Conservation (phyloP, 2,329 filamentous ascomycete species). For the Penicillium sp. region DNA sequence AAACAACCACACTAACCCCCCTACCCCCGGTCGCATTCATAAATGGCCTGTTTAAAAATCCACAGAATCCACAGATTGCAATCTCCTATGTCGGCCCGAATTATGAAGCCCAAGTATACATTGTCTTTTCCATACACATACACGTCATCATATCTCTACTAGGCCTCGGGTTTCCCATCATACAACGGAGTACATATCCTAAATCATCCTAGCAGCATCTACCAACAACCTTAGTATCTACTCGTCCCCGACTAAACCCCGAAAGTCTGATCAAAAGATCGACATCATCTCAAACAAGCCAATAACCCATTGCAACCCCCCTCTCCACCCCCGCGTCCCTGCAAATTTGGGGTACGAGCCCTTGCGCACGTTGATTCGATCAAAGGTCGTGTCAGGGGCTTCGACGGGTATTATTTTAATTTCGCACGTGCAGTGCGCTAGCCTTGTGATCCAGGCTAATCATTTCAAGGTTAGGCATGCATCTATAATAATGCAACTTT, state of each 20-base stretch:
- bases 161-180: neutral
- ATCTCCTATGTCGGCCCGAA: neutral
- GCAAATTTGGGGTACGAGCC: constrained; percentile 5
- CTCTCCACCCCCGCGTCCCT: constrained; percentile 5
- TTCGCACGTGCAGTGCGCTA: neutral
- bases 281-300: constrained; percentile 5
- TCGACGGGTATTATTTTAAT: neutral
- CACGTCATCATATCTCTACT: neutral
- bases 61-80: neutral
- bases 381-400: neutral
- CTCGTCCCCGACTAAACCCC: neutral
- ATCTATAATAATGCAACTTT: neutral
- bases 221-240: neutral
- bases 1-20: neutral
- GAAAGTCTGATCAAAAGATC: constrained; percentile 4
- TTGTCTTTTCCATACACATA: neutral
- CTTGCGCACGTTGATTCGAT: constrained; percentile 3
- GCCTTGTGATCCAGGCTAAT: neutral
- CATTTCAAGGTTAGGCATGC: neutral
- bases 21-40: neutral
- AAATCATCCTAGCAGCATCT: neutral
- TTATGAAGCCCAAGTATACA: neutral
- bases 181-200: neutral
- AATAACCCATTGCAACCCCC: neutral
- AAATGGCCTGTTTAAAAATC: neutral